These are phyloP conservation scores for Thelephora terrestris DNA, from an alignment of 1,284 basidiomycete genomes.

Conservation along the genomic window DNA sequence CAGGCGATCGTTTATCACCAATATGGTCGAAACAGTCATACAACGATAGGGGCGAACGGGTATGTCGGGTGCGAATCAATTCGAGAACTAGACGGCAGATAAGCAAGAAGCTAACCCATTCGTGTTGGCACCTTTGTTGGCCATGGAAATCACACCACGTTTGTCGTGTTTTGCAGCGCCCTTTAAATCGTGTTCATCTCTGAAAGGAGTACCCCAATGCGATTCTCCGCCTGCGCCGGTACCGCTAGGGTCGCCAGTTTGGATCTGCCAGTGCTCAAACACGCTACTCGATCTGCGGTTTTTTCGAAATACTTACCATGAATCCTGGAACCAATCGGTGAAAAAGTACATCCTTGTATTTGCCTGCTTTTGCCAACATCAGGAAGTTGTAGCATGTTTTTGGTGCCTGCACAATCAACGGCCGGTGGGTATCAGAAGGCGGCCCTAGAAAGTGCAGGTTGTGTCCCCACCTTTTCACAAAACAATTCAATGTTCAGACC, in stretches of 20 bases:
- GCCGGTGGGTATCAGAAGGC: background rate
- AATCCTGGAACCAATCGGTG: slow-evolving; percentile 95
- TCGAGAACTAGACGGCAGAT: background rate
- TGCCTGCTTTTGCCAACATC: slow-evolving; percentile 80
- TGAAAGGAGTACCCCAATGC: slow-evolving; percentile 93
- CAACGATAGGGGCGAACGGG: no score
- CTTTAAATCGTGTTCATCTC: slow-evolving; percentile 85
- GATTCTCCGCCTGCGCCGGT: slow-evolving; percentile 90
- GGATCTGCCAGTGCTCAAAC: slow-evolving; percentile 42
- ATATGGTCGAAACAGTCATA: no score
- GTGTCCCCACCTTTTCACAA: slow-evolving; percentile 68
- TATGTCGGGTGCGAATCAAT: background rate
- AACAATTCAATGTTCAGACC: slow-evolving; percentile 88
- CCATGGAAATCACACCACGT: slow-evolving; percentile 81
- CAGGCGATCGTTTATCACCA: no score
- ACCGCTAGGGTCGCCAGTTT: slow-evolving; percentile 95
- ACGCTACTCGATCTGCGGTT: background rate
- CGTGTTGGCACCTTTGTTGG: slow-evolving; percentile 81
- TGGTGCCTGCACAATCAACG: slow-evolving; percentile 52
- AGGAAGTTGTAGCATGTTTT: slow-evolving; percentile 98
- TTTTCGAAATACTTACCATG: slow-evolving; percentile 54
- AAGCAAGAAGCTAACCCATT: slow-evolving; percentile 47
- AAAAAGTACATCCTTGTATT: slow-evolving; percentile 85
- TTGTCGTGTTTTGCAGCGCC: slow-evolving; percentile 79
- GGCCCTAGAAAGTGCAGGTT: background rate